Evolutionary conservation across 805 yeast species (phyloP), one percentile per base, ranked within the genome.

Genomic region (Candida broadrunensis): DNA sequence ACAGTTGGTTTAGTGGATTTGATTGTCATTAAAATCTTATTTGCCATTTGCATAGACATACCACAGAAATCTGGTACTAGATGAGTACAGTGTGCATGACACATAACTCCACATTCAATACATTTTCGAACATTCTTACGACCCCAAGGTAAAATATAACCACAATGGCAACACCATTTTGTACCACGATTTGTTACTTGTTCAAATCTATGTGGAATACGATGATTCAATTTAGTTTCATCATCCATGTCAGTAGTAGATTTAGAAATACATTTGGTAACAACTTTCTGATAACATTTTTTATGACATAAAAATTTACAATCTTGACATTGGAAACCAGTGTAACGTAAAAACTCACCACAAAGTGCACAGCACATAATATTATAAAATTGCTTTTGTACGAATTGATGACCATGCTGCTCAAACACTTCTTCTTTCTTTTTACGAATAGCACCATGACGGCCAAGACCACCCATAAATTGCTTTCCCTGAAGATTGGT

Each of bases 161-260:
- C 99, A 75, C 99, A 93, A 61, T 93, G 99, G 54, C 98, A 93
- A 67, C 99, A 93, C 99, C 99, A 93, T 58, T 91, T 90, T 2
- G 99, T 95, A 54, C 97, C 95, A 65, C 89, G 83, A 57, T 93
- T 93, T 14, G 93, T 77, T 20, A 81, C 79, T n/a, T 91, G 90
- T 50, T 87, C 96, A 61, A 91, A 91, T 60, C 97, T 80, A 61
- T 93, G 99, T 26, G 99, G 99, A 51, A 93, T 93, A 49, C 96
- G 85, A 62, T 93, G 98, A 56, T 93, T 93, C 61, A 93, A 77
- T 61, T 87, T 83, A 17, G 86, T 78, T 50, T 83, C 91, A 56
- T 84, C 89, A 56, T 82, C 87, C 33, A 72, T 63, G 45, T 83
- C 89, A 4, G 81, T 74, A 44, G 85, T 80, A 3, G 89, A 78